Percentiles rank a stretch among this genome's conserved stretches.
phyloP scores from a whole-genome alignment of 2,329 filamentous ascomycete genomes.

The Fusarium subglutinans region DNA sequence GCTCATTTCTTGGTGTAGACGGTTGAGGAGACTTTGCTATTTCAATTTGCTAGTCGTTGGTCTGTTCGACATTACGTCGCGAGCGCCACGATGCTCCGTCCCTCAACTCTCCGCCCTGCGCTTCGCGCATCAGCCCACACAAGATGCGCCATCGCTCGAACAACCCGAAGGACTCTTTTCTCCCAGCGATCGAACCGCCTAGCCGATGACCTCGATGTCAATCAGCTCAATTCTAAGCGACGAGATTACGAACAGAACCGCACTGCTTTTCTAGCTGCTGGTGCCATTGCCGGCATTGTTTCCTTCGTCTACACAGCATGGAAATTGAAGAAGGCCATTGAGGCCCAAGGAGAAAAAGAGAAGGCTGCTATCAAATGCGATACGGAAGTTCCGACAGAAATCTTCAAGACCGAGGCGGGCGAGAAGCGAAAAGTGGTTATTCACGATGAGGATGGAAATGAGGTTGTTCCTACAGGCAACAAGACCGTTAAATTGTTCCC shows the following conservation, averaged over 20 bases:
- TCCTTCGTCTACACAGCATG: conserved; percentile 62
- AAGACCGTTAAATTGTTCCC: conserved; percentile 83
- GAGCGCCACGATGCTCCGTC: conserved; percentile 44
- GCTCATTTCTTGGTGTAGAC: neutral
- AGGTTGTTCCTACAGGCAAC: conserved; percentile 84
- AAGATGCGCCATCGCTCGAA: conserved; percentile 34
- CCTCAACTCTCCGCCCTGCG: conserved; percentile 44
- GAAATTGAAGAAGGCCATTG: conserved; percentile 58
- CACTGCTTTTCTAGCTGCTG: conserved; percentile 61
- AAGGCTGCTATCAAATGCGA: conserved; percentile 56
- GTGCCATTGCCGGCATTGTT: conserved; percentile 59
- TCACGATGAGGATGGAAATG: conserved; percentile 73
- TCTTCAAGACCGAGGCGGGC: conserved; percentile 59
- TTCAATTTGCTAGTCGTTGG: neutral
- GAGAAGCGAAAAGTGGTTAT: conserved; percentile 67
- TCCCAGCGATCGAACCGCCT: conserved; percentile 47
- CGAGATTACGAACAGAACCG: conserved; percentile 62
- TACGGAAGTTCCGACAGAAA: conserved; percentile 52
- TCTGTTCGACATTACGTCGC: neutral
- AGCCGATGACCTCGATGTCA: conserved; percentile 61
- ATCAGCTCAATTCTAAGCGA: conserved; percentile 56
- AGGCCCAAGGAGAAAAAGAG: conserved; percentile 46
- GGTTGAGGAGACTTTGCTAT: neutral
- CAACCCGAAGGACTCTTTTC: conserved; percentile 43
- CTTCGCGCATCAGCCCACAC: conserved; percentile 39